Evolutionary conservation across 1,139 yeast species (phyloP), one percentile per base, ranked within the genome.

Genomic region (Candida sp.): DNA sequence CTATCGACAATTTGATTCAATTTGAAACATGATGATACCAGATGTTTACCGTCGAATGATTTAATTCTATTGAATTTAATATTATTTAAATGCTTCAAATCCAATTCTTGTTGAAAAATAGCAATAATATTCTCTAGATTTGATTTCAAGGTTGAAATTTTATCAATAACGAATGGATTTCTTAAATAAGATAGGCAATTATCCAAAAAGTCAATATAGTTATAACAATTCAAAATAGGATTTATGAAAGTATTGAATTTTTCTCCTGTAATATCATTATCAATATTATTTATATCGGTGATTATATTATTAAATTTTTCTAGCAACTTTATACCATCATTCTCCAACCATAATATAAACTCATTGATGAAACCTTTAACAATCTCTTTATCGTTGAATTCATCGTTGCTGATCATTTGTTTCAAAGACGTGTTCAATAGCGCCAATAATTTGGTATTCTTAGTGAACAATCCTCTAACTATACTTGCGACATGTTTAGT

Each of bases 401-500:
- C 49, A n/a, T 49, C 46, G 8, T 49, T 46, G 8, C 41, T 36
- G 15, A 49, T 53, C 25, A 58, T 43, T 15, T 56, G 60, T 4
- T 46, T 49, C 9, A 50, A 39, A 27, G 58, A 50, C 12, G 30
- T 42, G 41, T 58, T 52, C 22, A 71, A 51, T 4, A 63, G 37
- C 11, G 58, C 47, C 21, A 68, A 51, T 25, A 73, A 55, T 39
- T 60, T 62, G 41, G 63, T 56, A 53, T 71, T 72, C 48, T 66
- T 68, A 36, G 78, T 73, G 54, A 67, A 66, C 37, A 73, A 55
- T 0, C 78, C 79, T 43, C 79, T 57, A 11, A 68, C 60, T 25
- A 71, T 53, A 3, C 76, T 56, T 5, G 70, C 57, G 11, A 68
- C 44, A 21, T 62, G 52, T 43, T 60, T 60, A 8, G 22, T 19